phyloP scores from a whole-genome alignment of 169 alveolate genomes.

The Eimeria necatrix region DNA sequence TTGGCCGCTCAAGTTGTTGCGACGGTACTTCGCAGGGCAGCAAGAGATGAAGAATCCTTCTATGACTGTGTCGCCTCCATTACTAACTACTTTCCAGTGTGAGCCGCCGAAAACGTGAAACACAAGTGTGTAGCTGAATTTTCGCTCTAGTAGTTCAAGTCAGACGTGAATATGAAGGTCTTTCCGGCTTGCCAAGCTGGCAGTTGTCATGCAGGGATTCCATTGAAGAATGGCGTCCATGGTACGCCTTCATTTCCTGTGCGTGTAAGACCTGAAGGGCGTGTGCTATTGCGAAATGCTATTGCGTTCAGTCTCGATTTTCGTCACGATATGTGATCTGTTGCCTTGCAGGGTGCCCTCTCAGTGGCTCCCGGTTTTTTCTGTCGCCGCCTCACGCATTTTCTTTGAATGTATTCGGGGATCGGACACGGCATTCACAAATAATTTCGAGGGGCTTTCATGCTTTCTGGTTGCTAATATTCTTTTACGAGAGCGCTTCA shows the following conservation, averaged over 20 bases:
- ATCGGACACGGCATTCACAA: constrained; percentile 1
- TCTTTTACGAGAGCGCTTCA: constrained; percentile 29
- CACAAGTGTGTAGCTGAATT: too few species aligned
- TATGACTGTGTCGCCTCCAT: constrained; percentile 38
- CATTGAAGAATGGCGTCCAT: too few species aligned
- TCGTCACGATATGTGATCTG: neutral
- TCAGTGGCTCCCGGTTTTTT: constrained; percentile 26
- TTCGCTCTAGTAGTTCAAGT: too few species aligned
- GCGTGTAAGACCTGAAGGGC: too few species aligned
- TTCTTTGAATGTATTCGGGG: constrained; percentile 68
- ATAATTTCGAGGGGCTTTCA: constrained; percentile 30
- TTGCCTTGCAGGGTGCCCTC: constrained; percentile 60
- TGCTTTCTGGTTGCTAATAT: constrained; percentile 62
- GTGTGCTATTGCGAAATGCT: too few species aligned
- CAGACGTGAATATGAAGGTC: too few species aligned
- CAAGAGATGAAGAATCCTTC: constrained; percentile 47
- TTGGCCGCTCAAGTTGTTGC: constrained; percentile 69
- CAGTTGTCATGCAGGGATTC: too few species aligned
- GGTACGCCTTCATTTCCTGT: too few species aligned
- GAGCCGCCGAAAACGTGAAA: neutral
- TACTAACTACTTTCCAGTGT: constrained; percentile 16
- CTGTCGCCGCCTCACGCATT: constrained; percentile 48
- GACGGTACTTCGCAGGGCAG: constrained; percentile 38
- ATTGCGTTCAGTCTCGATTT: too few species aligned
- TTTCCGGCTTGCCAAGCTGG: too few species aligned